Evolutionary conservation across 768 basidiomycete genomes (phyloP), one percentile per base, ranked within the genome.

Genomic region (Trametes elegans): DNA sequence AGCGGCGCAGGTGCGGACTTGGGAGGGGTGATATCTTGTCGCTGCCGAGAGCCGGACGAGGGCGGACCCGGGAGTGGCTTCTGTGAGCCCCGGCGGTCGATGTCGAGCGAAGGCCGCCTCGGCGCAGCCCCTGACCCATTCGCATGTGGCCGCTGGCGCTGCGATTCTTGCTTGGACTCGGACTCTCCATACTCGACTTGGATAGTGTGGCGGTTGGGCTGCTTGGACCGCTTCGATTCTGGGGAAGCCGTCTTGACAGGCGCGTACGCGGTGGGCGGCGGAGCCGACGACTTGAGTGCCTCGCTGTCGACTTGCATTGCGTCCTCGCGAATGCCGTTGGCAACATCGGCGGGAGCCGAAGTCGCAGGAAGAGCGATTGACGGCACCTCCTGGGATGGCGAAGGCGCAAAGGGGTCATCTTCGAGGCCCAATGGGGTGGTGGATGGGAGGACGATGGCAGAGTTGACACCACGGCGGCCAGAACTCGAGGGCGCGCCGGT

Each of bases 141-240:
- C 27, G 44, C 35, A 1, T 40, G 51, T 1, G 58, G 10, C 3
- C 59, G 48, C 26, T 64, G 51, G 29, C 49, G 53, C 19, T 59
- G 39, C 4, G 59, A 52, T 28, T 61, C 52, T 11, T 41, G 55
- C 38, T 62, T 64, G 2, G 64, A 61, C n/a, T 68, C 68, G 5
- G 79, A 79, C 51, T 86, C 85, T 53, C 88, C 89, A 64, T 98
- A 98, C 71, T 99, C 97, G 55, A 98, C 88, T 70, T 98, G 97
- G 42, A 98, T 91, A 9, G 97, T 98, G 71, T 98, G 94, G 44
- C 93, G 77, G 70, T 89, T 86, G 49, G 77, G 77, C 2, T 71
- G 73, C 56, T 74, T 82, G 59, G 78, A 74, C 67, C 81, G 82
- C 51, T 74, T 67, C 27, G 68, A 54, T 44, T 86, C 74, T 4